phyloP scores from a whole-genome alignment of 306 rosid genomes.

The Betula pendula region DNA sequence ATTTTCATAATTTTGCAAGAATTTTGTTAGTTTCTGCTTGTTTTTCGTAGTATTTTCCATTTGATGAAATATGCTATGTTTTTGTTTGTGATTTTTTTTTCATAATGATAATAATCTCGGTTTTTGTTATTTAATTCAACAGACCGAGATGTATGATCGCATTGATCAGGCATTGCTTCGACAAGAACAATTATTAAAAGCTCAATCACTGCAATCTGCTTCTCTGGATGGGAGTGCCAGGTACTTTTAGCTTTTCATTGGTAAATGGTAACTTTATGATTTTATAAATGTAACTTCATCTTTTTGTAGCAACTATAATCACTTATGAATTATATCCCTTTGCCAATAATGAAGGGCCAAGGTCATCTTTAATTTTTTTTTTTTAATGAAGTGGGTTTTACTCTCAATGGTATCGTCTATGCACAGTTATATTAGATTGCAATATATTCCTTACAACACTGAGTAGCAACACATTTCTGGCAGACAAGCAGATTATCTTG shows the following conservation, averaged over 20 bases:
- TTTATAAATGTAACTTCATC: constrained; percentile 20
- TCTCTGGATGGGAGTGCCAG: constrained; percentile 87
- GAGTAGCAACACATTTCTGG: constrained; percentile 95
- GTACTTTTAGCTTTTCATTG: constrained; percentile 42
- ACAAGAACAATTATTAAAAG: constrained; percentile 89
- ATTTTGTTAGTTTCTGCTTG: constrained; percentile 1
- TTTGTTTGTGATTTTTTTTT: constrained; percentile 10
- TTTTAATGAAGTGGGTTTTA: constrained; percentile 25
- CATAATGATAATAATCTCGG: constrained; percentile 19
- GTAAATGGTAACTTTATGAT: constrained; percentile 10
- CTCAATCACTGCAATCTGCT: constrained; percentile 76
- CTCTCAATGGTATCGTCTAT: constrained; percentile 46
- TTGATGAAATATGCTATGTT: neutral
- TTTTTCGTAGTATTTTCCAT: constrained; percentile 5
- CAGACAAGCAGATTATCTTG: constrained; percentile 98
- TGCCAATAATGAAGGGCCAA: constrained; percentile 26
- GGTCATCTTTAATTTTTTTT: constrained; percentile 29
- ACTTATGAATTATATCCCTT: constrained; percentile 23
- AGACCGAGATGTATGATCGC: constrained; percentile 83
- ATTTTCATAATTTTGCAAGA: neutral
- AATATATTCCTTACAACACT: constrained; percentile 72
- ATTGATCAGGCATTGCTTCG: constrained; percentile 88
- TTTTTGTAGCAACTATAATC: constrained; percentile 22
- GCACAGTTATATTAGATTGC: constrained; percentile 57
- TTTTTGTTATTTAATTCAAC: constrained; percentile 27